phyloP scores from a whole-genome alignment of 495 filamentous ascomycete species.

The Aspergillus sclerotioniger region DNA sequence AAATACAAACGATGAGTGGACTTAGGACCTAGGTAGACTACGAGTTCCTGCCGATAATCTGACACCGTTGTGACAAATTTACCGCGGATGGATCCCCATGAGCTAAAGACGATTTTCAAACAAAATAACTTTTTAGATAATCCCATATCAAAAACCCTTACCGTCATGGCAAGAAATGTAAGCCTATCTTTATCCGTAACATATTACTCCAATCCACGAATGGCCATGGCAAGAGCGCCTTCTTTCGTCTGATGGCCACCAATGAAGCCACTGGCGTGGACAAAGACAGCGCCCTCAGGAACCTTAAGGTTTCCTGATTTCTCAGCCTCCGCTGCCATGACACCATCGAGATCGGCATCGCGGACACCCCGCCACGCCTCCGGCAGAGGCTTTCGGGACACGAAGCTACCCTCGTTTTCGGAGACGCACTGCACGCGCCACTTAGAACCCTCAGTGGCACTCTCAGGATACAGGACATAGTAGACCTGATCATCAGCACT shows the following conservation, averaged over 20 bases:
- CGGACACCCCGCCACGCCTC: slow-evolving; percentile 88
- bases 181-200: neutral
- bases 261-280: slow-evolving; percentile 94
- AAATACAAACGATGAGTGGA: too few relatives aligned
- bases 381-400: slow-evolving; percentile 85
- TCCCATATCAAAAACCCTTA: neutral
- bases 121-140: too few relatives aligned
- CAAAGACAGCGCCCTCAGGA: slow-evolving; percentile 75
- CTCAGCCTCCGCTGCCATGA: slow-evolving; percentile 62
- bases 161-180: neutral
- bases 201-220: slow-evolving; percentile 62
- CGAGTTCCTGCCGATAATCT: too few relatives aligned
- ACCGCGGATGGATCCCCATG: too few relatives aligned
- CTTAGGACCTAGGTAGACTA: too few relatives aligned
- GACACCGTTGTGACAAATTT: too few relatives aligned
- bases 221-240: slow-evolving; percentile 84
- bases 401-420: slow-evolving; percentile 74
- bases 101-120: too few relatives aligned
- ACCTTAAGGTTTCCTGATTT: slow-evolving; percentile 37
- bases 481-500: slow-evolving; percentile 51
- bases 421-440: slow-evolving; percentile 94
- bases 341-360: slow-evolving; percentile 74
- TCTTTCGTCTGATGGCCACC: slow-evolving; percentile 90
- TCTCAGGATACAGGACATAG: slow-evolving; percentile 95
- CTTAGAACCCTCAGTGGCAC: slow-evolving; percentile 61